Base-by-base conservation (phyloP, 371 early-diverging fungal species). In the Mucor plumbeus region DNA sequence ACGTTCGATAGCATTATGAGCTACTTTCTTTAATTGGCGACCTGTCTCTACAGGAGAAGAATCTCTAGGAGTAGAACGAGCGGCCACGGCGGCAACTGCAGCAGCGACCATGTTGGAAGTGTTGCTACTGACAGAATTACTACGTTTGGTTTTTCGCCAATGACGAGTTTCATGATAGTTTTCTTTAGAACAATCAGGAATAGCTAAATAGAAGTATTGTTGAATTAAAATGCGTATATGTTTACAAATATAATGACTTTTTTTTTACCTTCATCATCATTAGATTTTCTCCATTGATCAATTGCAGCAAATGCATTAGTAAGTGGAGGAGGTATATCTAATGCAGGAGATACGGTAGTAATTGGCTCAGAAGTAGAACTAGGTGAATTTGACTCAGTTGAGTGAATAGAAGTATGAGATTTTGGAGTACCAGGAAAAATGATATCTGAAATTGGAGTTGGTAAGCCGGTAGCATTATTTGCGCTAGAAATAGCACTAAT, bases 1-100 rank as follows among this genome's bases (percentile, higher is more conserved):
- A 17, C 92, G 86, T 73, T 96, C 96, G 36, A 95, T 94, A 3
- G 92, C 94, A 66, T 95, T 96, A 73, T 96, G 95, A 1, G 95
- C 92, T 7, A 92, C 91, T 70, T 94, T 95, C 72, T 94, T 92
- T 1, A 70, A 63, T 41, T 74, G 67, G 39, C 65, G 64, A 17
- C 67, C 71, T 3, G 74, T 15, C 14, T 58, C 55, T 8, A 39
- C 21, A 36, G 59, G 43, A 4, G 33, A 31, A 19, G 47, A 26
- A 53, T 31, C 31, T 11, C 33, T 33, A 17, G 11, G 50, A 21
- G 48, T 13, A 11, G 53, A 40, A 15, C 17, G 57, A 39, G 58
- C 56, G 6, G 19, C 35, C 0, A 53, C 34, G 4, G 50, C 48
- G 5, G 50, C 54, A 0, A 61, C 31, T 1, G 63, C 63, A 31